Base-by-base conservation (phyloP, 805 yeast species). In the Lipomyces spencermartinsiae region DNA sequence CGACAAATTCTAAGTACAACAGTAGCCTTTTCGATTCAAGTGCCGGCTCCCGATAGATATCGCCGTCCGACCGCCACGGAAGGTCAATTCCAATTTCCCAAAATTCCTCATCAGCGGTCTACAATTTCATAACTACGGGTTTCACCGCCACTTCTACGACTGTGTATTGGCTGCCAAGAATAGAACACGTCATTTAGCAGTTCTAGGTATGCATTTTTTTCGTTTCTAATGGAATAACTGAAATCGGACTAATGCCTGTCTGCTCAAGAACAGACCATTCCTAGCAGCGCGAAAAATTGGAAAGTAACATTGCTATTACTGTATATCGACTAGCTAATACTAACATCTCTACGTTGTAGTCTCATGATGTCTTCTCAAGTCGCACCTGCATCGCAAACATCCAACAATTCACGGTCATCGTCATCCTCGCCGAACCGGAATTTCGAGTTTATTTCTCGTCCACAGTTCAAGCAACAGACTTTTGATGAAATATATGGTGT, bases 401-500 rank as follows among this genome's bases (percentile, higher is more conserved):
- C 49, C 9, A 43, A n/a, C 22, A 46, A 43, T 33, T 54, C 65
- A 34, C 59, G 67, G 39, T 43, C 64, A 7, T 16, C 56, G 19
- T 53, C 72, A 35, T 46, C 68, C 5, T 68, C 72, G 25, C 66
- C 66, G 16, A 31, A 62, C 12, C 60, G 67, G 19, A 61, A 61
- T 19, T 60, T 67, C 65, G 71, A 63, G 63, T 71, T 69, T 58
- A 43, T 62, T 25, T 61, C 77, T 35, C 74, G 81, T n/a, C 82
- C 81, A 68, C 80, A 76, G 68, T 76, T 79, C 71, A 84, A 81
- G 72, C 84, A 83, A 68, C 94, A 90, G 77, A 84, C 92, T 2
- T 89, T 88, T 77, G 90, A 87, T 71, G 97, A 92, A 74, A 84
- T 91, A 56, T 95, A 95, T 76, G 97, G 96, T 0, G 97, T 91